Base-by-base conservation (phyloP, 805 yeast species). In the Zygoascus tannicola region DNA sequence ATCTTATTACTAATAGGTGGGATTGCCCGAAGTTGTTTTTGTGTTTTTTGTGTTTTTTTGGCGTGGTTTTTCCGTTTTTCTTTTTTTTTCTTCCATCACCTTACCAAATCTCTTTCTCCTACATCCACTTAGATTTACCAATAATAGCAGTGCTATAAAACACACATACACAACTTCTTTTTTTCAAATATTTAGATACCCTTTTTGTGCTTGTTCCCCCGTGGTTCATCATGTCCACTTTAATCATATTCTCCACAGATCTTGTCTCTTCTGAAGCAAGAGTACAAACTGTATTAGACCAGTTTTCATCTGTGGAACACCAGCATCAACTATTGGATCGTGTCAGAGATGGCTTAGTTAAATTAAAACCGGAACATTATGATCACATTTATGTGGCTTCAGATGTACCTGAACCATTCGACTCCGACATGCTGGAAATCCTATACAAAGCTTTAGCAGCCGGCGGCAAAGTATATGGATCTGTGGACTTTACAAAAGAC, bases 241-340 rank as follows among this genome's bases (percentile, higher is more conserved):
- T 37, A 5, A 37, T 37, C 14, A 23, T 37, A 15, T 23, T 49
- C 16, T 37, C 47, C 12, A 33, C 48, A 8, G 48, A 44, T 3
- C 26, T 44, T 14, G 49, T 49, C 19, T 20, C 46, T 12, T 30
- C 37, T 19, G 37, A 41, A 4, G 18, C 35, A 22, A 32, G 35
- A 22, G 38, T 23, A 4, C 38, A 45, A 33, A 32, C 22, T 12
- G 40, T 49, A 14, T 41, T 48, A 7, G 36, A 22, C 18, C 28
- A 22, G 30, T 37, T 47, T 32, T 12, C 42, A 5, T 23, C 36
- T 20, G 34, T 40, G 7, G 34, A 40, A 30, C 38, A 30, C 21
- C 49, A 54, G 7, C 56, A 54, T 41, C 71, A 66, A 58, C 62
- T 66, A 37, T 49, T 67, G 18, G 70, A 66, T 47, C 57, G 71